Base-by-base conservation (phyloP, 1,139 yeast genomes). In the Kluyveromyces sp. region DNA sequence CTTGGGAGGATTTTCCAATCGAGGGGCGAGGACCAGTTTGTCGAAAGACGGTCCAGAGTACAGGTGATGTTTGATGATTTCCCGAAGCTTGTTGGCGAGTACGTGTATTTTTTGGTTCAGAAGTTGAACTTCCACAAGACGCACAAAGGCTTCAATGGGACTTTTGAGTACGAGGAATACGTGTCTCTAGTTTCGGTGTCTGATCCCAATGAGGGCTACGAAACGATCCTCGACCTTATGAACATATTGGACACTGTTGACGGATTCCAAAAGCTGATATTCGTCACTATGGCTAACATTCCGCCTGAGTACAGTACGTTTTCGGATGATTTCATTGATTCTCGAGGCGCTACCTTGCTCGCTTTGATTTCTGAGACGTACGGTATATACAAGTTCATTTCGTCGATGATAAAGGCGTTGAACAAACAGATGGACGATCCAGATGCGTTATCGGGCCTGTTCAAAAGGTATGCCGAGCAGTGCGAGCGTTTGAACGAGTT, bases 191-290 rank as follows among this genome's bases (percentile, higher is more conserved):
- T 88, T 48, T 81, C 89, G 3, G 94, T 87, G 33, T 83, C 86
- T 57, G 96, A 92, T 60, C 96, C 96, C 2, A 89, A 92, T 60
- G 96, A 88, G 66, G 97, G 97, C 4, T 92, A 85, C 60, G 96
- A 89, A 58, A 80, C 95, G 1, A 78, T 89, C 51, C 66, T 87
- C 51, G 96, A 87, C 60, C 70, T 92, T 56, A 83, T 88, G 88
- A 79, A 80, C 44, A 70, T 89, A 46, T 96, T 88, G 64, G 96
- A 89, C 58, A 74, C 80, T 39, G 78, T 89, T 49, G 94, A 86
- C 60, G 83, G 83, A 50, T 78, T 86, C 50, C 92, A 85, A 54
- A 78, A 83, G 51, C 68, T 85, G 42, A 76, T 89, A 19, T 84
- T 92, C 61, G 80, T 94, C 0, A 75, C 86, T 3, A 72, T 88